Evolutionary conservation across 345 rosid species (phyloP).

Genomic region (Carallia pectinifolia): DNA sequence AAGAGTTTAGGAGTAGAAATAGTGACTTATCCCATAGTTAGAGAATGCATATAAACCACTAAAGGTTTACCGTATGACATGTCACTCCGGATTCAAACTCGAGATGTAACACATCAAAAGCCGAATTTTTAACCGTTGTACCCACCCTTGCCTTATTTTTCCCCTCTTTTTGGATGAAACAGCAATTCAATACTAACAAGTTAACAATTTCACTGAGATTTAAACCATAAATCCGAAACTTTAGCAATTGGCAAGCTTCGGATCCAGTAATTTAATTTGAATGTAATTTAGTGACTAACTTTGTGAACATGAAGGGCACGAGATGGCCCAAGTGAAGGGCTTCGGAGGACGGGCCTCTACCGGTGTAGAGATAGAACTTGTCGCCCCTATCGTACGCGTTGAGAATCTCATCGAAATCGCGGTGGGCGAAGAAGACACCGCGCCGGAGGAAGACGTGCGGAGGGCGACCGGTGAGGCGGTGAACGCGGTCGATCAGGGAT

Average conservation of each 20-base stretch:
- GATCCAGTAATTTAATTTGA: too few relatives aligned
- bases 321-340: slow-evolving; percentile 90
- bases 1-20: too few relatives aligned
- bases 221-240: background rate
- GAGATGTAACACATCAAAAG: too few relatives aligned
- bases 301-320: slow-evolving; percentile 30
- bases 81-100: too few relatives aligned
- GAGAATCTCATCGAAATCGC: slow-evolving; percentile 74
- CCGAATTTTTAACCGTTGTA: too few relatives aligned
- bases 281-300: too few relatives aligned
- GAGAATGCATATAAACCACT: too few relatives aligned
- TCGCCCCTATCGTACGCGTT: slow-evolving; percentile 78
- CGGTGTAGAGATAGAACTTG: slow-evolving; percentile 85
- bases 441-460: slow-evolving; percentile 90
- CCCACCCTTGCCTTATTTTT: too few relatives aligned
- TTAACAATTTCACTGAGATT: background rate
- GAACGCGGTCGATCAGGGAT: slow-evolving; percentile 62
- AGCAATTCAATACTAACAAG: too few relatives aligned
- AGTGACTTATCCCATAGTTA: too few relatives aligned
- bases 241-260: background rate
- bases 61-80: too few relatives aligned
- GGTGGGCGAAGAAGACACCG: slow-evolving; percentile 87
- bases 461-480: slow-evolving; percentile 64
- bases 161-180: too few relatives aligned
- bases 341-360: slow-evolving; percentile 96